Evolutionary conservation across 306 rosid species (phyloP), one percentile per base, ranked within the genome.

Genomic region (Canavalia ensiformis): DNA sequence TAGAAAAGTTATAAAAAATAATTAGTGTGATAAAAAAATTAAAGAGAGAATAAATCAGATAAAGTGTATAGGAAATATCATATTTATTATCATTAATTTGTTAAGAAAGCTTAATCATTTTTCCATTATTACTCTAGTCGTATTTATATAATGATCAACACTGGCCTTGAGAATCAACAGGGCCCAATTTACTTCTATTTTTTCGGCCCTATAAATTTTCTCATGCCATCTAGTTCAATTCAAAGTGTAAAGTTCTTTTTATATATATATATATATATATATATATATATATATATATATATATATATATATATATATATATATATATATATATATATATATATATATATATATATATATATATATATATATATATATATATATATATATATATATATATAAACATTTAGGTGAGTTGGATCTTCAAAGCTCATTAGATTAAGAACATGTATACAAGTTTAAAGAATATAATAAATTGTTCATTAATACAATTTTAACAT

Each of bases 41-140:
- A 74, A 58, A 58, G 55, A 2, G 25, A 29, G 35, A 74, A 74
- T 41, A 74, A 12, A 18, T 54, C 51, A 18, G 13, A 52, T 72
- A 51, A 72, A 71, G 50, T n/a, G 9, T 0, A 52, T n/a, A n/a
- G 30, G 47, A 58, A 44, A 11, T 58, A 58, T 44, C 28, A 6
- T 56, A 55, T 29, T 56, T 55, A 28, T 39, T 28, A 10, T 1
- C 29, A 6, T 11, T 47, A 5, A 2, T 68, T 44, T 68, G 7
- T 58, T 18, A 55, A 62, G 3, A 62, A 31, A 18, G 75, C 8
- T 50, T 47, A 3, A 49, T 74, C 78, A 10, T 74, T 57, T 49
- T 50, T 29, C 10, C 4, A 52, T 74, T 41, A 42, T 74, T 18
- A 18, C 52, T 72, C 37, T 18, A 25, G 37, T 72, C 50, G 8